Conservation (phyloP, 225 moss, liverwort and hornwort species). For the Straminergon stramineum region DNA sequence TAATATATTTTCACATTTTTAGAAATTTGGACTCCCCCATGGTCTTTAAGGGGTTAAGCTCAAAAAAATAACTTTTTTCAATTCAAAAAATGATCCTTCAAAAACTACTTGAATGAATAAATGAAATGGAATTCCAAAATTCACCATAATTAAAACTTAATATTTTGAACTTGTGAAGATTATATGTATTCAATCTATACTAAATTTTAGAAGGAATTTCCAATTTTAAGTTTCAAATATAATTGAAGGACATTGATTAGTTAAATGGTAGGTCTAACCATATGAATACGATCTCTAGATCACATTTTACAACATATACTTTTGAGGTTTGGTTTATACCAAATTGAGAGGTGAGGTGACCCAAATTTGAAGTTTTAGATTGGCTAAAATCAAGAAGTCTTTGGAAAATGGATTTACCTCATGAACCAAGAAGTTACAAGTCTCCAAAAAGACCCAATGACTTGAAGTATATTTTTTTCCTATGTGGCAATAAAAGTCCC, state of each 20-base stretch:
- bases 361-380: no score
- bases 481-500: background rate
- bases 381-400: no score
- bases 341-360: no score
- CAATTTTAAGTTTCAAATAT: background rate
- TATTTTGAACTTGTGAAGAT: background rate
- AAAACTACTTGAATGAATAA: background rate
- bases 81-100: background rate
- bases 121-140: background rate
- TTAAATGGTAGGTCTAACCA: background rate
- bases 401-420: no score
- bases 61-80: background rate
- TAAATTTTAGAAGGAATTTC: background rate
- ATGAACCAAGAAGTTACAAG: no score
- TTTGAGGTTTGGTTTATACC: accelerated
- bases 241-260: background rate
- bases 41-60: no score
- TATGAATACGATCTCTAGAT: background rate
- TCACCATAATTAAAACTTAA: background rate
- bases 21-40: no score
- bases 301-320: background rate
- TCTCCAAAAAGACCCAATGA: background rate
- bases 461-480: background rate
- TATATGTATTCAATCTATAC: background rate
- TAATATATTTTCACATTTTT: no score